Percentiles rank a stretch among this genome's conserved stretches.
phyloP scores from a whole-genome alignment of 1,284 basidiomycete genomes.

The Limonomyces culmigenus region DNA sequence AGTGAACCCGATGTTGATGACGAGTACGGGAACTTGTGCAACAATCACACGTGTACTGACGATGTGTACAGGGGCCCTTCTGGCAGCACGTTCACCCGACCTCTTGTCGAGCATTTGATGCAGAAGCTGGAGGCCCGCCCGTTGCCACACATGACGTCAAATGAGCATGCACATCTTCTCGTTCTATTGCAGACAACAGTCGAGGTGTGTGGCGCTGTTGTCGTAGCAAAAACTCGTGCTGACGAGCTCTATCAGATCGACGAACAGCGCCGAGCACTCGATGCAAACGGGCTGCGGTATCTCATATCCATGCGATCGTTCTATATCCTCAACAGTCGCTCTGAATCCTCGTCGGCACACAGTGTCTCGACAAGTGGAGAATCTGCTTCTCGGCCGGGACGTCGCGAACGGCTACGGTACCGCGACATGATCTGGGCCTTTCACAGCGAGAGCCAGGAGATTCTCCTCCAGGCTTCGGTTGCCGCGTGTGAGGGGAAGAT shows the following conservation, averaged over 20 bases:
- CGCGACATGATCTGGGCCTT: conserved; percentile 93
- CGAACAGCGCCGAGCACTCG: conserved; percentile 72
- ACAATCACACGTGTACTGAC: too few relatives aligned
- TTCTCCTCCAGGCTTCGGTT: conserved; percentile 58
- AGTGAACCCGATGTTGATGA: too few relatives aligned
- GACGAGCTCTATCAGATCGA: conserved; percentile 42
- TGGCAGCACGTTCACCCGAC: conserved; percentile 48
- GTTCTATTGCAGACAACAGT: conserved; percentile 73
- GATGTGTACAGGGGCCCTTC: too few relatives aligned
- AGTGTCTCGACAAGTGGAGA: conserved; percentile 1
- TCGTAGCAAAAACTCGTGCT: conserved; percentile 3
- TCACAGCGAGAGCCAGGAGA: conserved; percentile 82
- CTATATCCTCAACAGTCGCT: conserved; percentile 55
- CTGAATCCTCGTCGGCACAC: conserved; percentile 20
- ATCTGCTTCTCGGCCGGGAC: conserved; percentile 19
- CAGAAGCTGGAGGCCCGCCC: conserved; percentile 44
- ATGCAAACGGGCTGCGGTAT: conserved; percentile 81
- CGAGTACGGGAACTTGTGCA: too few relatives aligned
- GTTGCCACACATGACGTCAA: conserved; percentile 52
- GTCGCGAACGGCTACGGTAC: conserved; percentile 63
- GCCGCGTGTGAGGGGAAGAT: conserved; percentile 69
- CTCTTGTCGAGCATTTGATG: conserved; percentile 44
- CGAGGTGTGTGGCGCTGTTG: conserved; percentile 36
- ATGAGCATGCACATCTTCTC: conserved; percentile 67
- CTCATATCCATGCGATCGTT: conserved; percentile 78